These are phyloP conservation scores for Fusarium sp. DNA, from an alignment of 2,329 filamentous ascomycete genomes.

Conservation along the genomic window DNA sequence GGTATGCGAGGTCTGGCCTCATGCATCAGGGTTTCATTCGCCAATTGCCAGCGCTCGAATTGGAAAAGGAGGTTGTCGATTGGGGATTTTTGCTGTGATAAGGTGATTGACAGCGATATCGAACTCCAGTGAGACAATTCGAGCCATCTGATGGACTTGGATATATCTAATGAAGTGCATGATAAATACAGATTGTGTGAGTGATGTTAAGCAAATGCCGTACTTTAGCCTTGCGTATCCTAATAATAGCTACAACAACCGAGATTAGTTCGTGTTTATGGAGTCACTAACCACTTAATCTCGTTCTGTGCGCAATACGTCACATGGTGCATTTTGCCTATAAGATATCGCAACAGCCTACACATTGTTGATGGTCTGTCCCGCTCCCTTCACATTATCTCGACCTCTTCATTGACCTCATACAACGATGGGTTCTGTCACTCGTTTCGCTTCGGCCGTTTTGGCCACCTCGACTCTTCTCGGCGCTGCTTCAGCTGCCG, in stretches of 20 bases:
- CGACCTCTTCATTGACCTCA: not conserved
- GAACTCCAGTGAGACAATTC: not conserved
- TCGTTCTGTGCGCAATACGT: not conserved
- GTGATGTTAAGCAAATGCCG: not conserved
- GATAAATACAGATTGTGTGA: fast-evolving
- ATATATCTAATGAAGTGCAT: not conserved
- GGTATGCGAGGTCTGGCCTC: not conserved
- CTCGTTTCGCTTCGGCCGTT: slow-evolving; percentile 11
- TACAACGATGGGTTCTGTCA: not conserved
- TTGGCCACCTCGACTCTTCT: slow-evolving; percentile 4
- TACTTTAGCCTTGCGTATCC: not conserved
- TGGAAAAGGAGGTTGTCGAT: fast-evolving
- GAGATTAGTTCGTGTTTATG: slow-evolving; percentile 26
- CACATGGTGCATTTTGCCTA: not conserved
- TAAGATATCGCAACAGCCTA: not conserved
- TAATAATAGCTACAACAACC: not conserved
- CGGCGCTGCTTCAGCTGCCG: slow-evolving; percentile 14
- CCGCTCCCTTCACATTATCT: not conserved
- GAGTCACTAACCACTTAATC: not conserved
- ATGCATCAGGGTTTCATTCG: fast-evolving
- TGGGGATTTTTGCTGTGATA: no score
- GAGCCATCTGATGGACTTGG: not conserved
- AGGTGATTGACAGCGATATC: no score
- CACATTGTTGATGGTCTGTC: no score
- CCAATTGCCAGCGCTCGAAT: fast-evolving